Base-by-base conservation (phyloP, 345 rosid species). In the Isatis tinctoria region DNA sequence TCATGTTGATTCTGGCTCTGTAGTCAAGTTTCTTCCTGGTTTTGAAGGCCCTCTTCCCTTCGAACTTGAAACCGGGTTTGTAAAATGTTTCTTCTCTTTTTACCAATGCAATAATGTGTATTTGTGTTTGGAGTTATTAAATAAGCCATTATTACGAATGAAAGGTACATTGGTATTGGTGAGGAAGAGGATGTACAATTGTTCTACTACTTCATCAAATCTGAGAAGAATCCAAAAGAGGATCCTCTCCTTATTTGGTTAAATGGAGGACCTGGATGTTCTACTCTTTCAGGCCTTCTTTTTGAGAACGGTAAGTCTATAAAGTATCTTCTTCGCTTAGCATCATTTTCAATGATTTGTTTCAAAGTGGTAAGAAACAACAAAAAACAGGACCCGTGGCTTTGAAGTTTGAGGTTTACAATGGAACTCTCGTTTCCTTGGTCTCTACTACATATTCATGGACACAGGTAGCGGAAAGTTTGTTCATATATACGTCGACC, bases 341-440 rank as follows among this genome's bases (percentile, higher is more conserved):
- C 3, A 10, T 28, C 8, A 7, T 17, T 40, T 8, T 69, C 0
- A 54, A 0, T n/a, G 8, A 12, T 26, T 80, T 9, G 7, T 45
- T 33, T 53, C 1, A 70, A 35, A 45, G 24, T 45, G 22, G 2
- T 71, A 20, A 44, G 10, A 12, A 22, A 22, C 2, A 22, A 22
- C 4, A 45, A 48, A 8, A 43, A 24, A 4, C 3, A 91, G 97
- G 96, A 24, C 96, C 93, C 1, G 0, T 91, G 27, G 73, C 64
- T n/a, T 72, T 87, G 45, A 71, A 86, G 40, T 13, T 28, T 0
- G 81, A 71, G 61, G 84, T 64, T 40, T 85, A 87, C 78, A 78
- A 85, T 47, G 90, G 90, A 18, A 83, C 81, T 77, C 26, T 86
- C 40, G 93, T 95, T 20, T 75, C 82, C 7, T 70, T 87, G 69